phyloP scores from a whole-genome alignment of 2,329 filamentous ascomycete genomes.

The Conoideocrella luteorostrata region DNA sequence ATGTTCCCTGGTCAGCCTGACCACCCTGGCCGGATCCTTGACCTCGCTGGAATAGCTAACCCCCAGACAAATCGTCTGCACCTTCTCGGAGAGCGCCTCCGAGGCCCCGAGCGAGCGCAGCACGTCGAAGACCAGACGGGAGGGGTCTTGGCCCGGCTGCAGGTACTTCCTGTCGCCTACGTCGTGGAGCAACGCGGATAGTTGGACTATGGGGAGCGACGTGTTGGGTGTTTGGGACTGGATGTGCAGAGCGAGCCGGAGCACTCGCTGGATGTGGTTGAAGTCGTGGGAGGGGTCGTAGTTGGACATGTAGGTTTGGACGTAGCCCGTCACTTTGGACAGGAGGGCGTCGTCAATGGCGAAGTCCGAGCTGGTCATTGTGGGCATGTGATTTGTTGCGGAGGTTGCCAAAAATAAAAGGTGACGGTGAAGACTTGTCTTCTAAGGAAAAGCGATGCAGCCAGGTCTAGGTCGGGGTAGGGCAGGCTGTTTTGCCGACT shows the following conservation, averaged over 20 bases:
- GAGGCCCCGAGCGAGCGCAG: constrained; percentile 52
- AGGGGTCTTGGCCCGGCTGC: constrained; percentile 46
- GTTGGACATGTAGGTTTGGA: constrained; percentile 64
- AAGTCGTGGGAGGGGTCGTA: constrained; percentile 89
- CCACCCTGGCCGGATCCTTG: constrained; percentile 54
- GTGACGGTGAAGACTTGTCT: too few species aligned
- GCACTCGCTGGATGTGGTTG: constrained; percentile 73
- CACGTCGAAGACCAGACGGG: constrained; percentile 48
- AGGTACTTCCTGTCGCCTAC: constrained; percentile 83
- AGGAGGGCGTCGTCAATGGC: constrained; percentile 37
- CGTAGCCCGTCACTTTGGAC: constrained; percentile 54
- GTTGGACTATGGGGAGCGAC: constrained; percentile 48
- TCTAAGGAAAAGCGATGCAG: too few species aligned
- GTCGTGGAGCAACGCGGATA: constrained; percentile 77
- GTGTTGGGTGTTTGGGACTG: constrained; percentile 40
- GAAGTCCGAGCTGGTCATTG: constrained; percentile 19
- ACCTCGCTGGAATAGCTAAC: constrained; percentile 75
- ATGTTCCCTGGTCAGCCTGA: constrained; percentile 53
- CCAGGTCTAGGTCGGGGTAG: too few species aligned
- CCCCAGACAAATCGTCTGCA: constrained; percentile 67
- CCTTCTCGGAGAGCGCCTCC: constrained; percentile 51
- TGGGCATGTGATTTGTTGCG: not conserved
- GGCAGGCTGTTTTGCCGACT: too few species aligned
- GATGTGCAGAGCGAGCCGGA: constrained; percentile 64
- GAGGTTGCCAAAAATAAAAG: too few species aligned